Evolutionary conservation across 2,329 filamentous ascomycete species (phyloP).

Genomic region (Uncinocarpus reesii): DNA sequence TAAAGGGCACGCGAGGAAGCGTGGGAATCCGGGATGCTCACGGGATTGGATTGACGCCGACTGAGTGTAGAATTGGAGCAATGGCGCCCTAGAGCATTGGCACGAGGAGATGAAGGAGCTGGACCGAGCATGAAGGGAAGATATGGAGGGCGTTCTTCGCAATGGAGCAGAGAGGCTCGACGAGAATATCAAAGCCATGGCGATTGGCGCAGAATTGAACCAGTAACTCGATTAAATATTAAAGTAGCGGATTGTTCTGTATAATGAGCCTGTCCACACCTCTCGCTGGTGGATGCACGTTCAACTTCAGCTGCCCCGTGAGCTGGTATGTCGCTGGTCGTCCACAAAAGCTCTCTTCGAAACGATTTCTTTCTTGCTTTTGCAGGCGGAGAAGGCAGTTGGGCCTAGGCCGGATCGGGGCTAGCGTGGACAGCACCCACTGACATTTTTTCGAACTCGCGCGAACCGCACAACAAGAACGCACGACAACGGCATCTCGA

Average conservation of each 20-base stretch:
- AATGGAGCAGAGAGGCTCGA: conserved; percentile 29
- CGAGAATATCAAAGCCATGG: conserved; percentile 18
- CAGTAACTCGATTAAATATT: neutral
- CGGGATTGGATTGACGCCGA: conserved; percentile 9
- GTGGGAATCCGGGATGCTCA: conserved; percentile 4
- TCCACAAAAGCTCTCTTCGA: neutral
- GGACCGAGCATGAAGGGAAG: conserved; percentile 10
- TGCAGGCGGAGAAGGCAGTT: neutral
- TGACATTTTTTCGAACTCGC: conserved; percentile 10
- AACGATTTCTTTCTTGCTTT: conserved; percentile 9
- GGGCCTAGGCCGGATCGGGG: neutral
- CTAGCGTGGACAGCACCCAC: conserved; percentile 3
- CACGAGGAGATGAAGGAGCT: conserved; percentile 2
- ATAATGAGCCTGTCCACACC: neutral
- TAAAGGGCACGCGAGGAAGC: neutral
- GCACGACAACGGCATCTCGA: neutral
- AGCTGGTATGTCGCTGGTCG: neutral
- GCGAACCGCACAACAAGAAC: conserved; percentile 8
- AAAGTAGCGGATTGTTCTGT: neutral
- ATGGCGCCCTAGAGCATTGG: conserved; percentile 1
- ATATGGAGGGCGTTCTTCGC: conserved; percentile 16
- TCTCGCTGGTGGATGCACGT: neutral
- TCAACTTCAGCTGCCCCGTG: neutral
- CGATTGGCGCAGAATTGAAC: neutral
- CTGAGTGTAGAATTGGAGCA: conserved; percentile 10